Conservation (phyloP, 2,329 filamentous ascomycete genomes). For the Fusarium musae region DNA sequence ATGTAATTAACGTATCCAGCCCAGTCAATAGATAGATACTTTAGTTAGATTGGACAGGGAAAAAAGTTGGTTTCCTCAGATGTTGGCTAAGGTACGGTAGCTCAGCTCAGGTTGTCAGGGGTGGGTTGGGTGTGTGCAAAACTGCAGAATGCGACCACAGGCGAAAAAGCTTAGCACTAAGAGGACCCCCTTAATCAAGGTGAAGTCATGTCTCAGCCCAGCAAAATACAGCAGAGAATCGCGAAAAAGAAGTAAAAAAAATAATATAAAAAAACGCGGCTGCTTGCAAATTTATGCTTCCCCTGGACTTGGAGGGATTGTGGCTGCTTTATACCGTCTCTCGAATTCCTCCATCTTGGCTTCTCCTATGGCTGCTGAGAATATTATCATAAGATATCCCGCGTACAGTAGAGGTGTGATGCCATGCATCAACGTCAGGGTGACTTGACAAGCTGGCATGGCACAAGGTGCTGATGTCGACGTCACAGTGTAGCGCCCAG, state of each 20-base stretch:
- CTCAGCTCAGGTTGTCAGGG: constrained; percentile 30
- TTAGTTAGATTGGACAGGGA: background rate
- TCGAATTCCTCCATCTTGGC: background rate
- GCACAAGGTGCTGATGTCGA: constrained; percentile 35
- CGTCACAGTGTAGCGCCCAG: constrained; percentile 38
- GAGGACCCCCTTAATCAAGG: constrained; percentile 32
- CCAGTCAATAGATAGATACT: background rate
- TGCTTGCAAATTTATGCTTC: background rate
- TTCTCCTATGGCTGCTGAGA: background rate
- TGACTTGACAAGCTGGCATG: constrained; percentile 20
- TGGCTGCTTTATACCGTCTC: background rate
- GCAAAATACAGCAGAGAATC: background rate
- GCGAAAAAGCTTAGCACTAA: constrained; percentile 32
- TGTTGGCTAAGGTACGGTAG: constrained; percentile 17
- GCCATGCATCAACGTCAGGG: constrained; percentile 20
- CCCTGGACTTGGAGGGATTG: background rate
- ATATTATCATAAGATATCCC: background rate
- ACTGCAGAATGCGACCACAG: constrained; percentile 3
- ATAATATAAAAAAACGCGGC: background rate
- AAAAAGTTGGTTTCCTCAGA: constrained; percentile 35
- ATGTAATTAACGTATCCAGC: constrained; percentile 29
- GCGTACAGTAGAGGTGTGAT: background rate
- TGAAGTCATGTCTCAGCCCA: constrained; percentile 48
- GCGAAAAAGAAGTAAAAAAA: constrained; percentile 1
- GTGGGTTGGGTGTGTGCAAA: constrained; percentile 20